Evolutionary conservation across 345 rosid species (phyloP), one percentile per base, ranked within the genome.

Genomic region (Passiflora organensis): DNA sequence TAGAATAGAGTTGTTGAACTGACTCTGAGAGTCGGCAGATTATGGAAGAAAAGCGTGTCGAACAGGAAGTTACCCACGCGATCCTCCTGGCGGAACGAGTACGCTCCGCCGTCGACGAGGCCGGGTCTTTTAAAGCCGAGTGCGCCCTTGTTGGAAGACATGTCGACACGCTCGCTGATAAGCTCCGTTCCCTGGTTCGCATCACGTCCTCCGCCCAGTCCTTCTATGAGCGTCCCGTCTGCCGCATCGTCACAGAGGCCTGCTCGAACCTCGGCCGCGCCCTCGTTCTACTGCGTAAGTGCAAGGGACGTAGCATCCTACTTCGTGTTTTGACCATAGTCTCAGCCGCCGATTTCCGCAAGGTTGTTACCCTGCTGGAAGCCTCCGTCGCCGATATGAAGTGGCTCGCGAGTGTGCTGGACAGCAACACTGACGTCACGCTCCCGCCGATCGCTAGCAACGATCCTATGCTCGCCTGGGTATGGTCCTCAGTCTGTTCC

Each of bases 401-500:
- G 65, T 88, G 98, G 98, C 76, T 91, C 6, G 65, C 70, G 52
- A 82, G 82, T 19, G 73, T 86, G 5, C 66, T 82, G 28, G 85
- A 79, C 45, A 59, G 74, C 22, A 84, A 80, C 5, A 72, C 72
- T 15, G 75, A 74, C 15, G 76, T 70, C 36, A 57, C 89, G 10
- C 80, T 91, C 13, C 98, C 98, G 1, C 98, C 98, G 1, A 84
- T 88, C 22, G 95, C 93, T 0, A 81, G 88, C 32, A 91, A 84
- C 55, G 93, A 91, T 58, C 98, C 98, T 51, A 86, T 91, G 44
- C 73, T 91, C 12, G 80, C 96, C 2, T 91, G 88, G 95, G 85
- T 91, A 20, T 91, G 98, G 98, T 85, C 91, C 6, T 78, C 72
- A 46, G 75, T 83, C 4, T 85, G 91, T 0, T 63, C 83, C 2